Evolutionary conservation across 352 stramenopile species (phyloP), one percentile per base, ranked within the genome.

Genomic region (Globisporangium paddicum): DNA sequence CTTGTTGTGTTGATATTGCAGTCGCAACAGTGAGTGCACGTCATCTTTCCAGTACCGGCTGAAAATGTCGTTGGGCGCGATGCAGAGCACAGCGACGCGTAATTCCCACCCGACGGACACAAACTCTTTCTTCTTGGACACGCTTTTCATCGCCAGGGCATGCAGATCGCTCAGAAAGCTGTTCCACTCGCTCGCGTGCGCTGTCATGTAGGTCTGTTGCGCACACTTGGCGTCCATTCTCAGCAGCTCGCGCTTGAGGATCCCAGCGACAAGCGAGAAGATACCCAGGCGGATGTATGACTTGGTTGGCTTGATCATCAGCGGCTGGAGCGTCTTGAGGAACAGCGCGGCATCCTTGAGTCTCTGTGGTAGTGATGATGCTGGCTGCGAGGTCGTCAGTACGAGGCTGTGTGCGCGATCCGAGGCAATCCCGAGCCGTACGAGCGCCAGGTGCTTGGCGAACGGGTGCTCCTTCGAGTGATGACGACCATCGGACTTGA

Each of bases 1-100:
- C 56, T 91, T 89, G 60, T 86, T 84, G n/a, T 89, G 70, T 46
- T 87, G 71, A 19, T 76, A 80, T 57, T 90, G 80, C 7, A 88
- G 60, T 25, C 77, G 69, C 7, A 90, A 54, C 10, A 91, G 53
- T 3, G 71, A 67, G 11, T 79, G 68, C 2, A 71, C 60, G 47
- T 93, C 83, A 44, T 90, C 81, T 44, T 78, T 81, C 80, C 83
- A 93, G 35, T 89, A 90, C 0, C 77, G 75, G 18, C 54, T 64
- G 16, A 91, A 93, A 34, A 91, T 81, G 50, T 90, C 82, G 5
- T 66, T 71, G 3, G 79, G 77, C 23, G 76, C 58, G 1, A 90
- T 53, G 5, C 71, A 72, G 40, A 91, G 54, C 14, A 85, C 66
- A 0, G 65, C 72, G 9, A 77, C 50, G 25, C 83, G 77, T 34